Evolutionary conservation across 768 basidiomycete species (phyloP).

Genomic region (Exsudoporus frostii): DNA sequence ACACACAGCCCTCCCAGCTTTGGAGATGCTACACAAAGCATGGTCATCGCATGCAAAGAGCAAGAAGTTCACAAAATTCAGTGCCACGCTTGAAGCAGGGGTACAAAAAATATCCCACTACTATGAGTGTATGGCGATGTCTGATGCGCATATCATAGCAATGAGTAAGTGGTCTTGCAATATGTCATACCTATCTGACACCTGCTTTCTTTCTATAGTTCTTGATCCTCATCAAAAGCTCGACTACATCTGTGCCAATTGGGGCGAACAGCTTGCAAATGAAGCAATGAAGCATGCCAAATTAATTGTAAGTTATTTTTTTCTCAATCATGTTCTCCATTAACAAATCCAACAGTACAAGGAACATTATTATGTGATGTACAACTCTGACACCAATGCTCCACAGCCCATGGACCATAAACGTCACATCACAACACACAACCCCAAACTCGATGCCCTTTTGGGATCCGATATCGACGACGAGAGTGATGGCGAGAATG

Average conservation of each 20-base stretch:
- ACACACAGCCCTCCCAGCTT: background rate
- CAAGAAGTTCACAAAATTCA: conserved; percentile 4
- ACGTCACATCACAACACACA: background rate
- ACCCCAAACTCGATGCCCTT: background rate
- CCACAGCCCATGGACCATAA: background rate
- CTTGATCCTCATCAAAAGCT: conserved; percentile 6
- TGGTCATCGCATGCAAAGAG: background rate
- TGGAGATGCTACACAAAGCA: conserved; percentile 6
- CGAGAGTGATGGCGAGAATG: background rate
- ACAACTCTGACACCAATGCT: background rate
- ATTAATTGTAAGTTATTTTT: background rate
- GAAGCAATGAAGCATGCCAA: background rate
- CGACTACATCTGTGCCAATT: conserved; percentile 2
- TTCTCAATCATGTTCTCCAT: background rate
- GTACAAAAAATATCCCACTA: background rate
- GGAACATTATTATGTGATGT: background rate
- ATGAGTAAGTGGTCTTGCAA: conserved; percentile 8
- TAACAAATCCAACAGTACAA: conserved; percentile 7
- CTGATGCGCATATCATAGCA: background rate
- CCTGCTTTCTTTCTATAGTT: background rate
- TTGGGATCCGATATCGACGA: background rate
- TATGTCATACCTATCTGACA: background rate
- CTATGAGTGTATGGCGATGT: background rate
- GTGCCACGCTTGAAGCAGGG: background rate
- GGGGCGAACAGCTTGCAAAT: background rate